Conservation (phyloP, 257 asterid genomes). For the Solanum tacnaense region DNA sequence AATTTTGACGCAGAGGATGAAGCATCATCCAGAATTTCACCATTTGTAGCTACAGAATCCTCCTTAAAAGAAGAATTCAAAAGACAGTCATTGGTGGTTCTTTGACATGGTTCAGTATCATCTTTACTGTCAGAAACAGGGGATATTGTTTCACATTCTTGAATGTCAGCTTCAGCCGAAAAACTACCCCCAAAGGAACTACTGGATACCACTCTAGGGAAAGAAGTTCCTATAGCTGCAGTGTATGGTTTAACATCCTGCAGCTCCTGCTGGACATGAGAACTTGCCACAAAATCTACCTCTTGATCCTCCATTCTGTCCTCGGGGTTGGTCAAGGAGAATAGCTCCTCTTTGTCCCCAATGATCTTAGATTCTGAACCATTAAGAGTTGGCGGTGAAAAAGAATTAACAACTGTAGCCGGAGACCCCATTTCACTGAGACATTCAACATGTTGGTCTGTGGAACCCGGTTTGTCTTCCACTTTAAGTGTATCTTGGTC, state of each 20-base stretch:
- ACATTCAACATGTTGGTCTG: conserved; percentile 20
- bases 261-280: conserved; percentile 23
- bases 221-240: conserved; percentile 15
- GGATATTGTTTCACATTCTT: conserved; percentile 1
- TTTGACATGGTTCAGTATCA: conserved; percentile 11
- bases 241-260: conserved; percentile 3
- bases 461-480: conserved; percentile 22
- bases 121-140: conserved; percentile 19
- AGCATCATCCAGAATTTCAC: conserved; percentile 6
- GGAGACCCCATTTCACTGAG: conserved; percentile 12
- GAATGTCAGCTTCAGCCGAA: not conserved
- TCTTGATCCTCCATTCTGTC: conserved; percentile 15
- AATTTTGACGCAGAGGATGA: conserved; percentile 14
- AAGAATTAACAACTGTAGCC: conserved; percentile 20
- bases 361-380: conserved; percentile 6
- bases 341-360: conserved; percentile 14
- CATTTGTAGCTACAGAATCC: conserved; percentile 12
- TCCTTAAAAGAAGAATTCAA: not conserved
- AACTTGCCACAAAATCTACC: conserved; percentile 21
- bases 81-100: not conserved
- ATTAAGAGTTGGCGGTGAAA: conserved; percentile 14
- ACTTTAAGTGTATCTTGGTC: conserved; percentile 15
- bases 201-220: conserved; percentile 6
- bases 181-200: not conserved
- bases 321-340: conserved; percentile 7